Evolutionary conservation across 805 yeast genomes (phyloP).

Genomic region (Tetrapisispora iriomotensis): DNA sequence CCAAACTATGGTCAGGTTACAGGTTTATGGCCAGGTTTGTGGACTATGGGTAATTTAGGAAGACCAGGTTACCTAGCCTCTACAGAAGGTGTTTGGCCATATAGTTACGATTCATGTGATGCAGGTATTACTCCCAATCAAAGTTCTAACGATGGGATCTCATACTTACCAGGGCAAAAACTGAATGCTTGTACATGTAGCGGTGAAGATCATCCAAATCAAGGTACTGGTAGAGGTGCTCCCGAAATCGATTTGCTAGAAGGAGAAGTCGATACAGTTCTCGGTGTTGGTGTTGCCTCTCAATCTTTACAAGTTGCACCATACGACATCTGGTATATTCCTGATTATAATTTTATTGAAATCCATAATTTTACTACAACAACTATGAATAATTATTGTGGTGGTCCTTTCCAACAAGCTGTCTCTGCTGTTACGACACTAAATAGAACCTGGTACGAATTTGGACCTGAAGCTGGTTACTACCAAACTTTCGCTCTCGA

Average conservation of each 20-base stretch:
- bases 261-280: conserved; percentile 57
- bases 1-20: conserved; percentile 71
- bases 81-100: conserved; percentile 94
- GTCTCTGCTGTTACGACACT: conserved; percentile 73
- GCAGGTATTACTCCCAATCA: conserved; percentile 94
- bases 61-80: conserved; percentile 84
- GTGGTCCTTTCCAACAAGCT: conserved; percentile 93
- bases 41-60: conserved; percentile 90
- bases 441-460: conserved; percentile 75
- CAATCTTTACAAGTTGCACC: conserved; percentile 94
- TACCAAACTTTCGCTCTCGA: conserved; percentile 76
- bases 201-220: conserved; percentile 80
- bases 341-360: conserved; percentile 74
- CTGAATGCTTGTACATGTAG: conserved; percentile 69
- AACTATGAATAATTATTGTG: conserved; percentile 76
- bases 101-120: conserved; percentile 77
- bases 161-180: conserved; percentile 77
- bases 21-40: conserved; percentile 94
- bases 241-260: conserved; percentile 92
- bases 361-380: conserved; percentile 61
- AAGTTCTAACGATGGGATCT: conserved; percentile 80
- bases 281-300: conserved; percentile 65
- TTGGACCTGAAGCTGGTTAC: conserved; percentile 39
- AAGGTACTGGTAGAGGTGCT: conserved; percentile 85
- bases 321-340: conserved; percentile 86